Evolutionary conservation across 768 basidiomycete species (phyloP).

Genomic region (Collybiopsis confluens): DNA sequence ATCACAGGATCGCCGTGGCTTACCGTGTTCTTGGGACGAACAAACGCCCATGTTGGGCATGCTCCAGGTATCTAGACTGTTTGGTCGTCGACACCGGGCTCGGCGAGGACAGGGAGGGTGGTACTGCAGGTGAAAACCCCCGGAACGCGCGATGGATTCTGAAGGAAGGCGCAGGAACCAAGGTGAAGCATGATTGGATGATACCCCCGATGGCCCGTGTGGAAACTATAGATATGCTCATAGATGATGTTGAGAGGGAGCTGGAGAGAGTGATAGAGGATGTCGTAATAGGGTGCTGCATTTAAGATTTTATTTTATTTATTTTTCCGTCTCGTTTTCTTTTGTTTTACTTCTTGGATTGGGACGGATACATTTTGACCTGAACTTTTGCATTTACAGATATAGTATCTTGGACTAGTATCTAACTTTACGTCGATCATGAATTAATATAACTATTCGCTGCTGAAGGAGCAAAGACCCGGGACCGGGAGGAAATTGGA

Average conservation of each 20-base stretch:
- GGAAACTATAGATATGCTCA: conserved; percentile 3
- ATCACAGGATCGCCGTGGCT: background rate
- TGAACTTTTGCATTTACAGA: too few species aligned
- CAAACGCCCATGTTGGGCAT: conserved; percentile 10
- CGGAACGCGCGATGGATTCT: background rate
- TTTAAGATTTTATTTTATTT: too few species aligned
- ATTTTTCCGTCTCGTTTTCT: too few species aligned
- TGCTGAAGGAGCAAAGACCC: too few species aligned
- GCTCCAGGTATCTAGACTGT: conserved; percentile 4
- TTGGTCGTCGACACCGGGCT: background rate
- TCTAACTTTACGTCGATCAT: too few species aligned
- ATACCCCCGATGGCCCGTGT: background rate
- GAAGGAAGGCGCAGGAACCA: background rate
- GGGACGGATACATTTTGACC: too few species aligned
- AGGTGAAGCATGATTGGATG: conserved; percentile 11
- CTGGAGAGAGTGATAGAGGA: conserved; percentile 10
- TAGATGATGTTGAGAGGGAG: background rate
- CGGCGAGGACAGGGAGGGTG: background rate
- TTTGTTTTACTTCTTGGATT: too few species aligned
- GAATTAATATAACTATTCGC: too few species aligned
- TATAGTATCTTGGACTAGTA: too few species aligned
- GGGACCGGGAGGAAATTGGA: too few species aligned
- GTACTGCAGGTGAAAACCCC: background rate
- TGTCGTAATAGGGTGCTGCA: conserved; percentile 8
- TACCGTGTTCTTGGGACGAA: conserved; percentile 6